Base-by-base conservation (phyloP, 2,329 filamentous ascomycete genomes). In the Penicillium sp. region DNA sequence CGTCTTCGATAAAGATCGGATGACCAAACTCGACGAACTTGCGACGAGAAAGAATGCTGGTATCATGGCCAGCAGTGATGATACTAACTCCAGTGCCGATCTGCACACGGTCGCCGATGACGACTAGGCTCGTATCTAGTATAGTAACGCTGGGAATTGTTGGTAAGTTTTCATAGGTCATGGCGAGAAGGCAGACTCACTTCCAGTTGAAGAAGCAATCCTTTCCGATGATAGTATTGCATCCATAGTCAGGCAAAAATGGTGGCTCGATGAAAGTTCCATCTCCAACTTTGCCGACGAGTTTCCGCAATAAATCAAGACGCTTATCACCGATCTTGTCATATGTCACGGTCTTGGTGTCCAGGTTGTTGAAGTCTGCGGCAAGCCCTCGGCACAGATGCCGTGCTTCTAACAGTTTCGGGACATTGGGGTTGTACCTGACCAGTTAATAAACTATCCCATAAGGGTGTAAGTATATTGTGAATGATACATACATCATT, bases 31-130 rank as follows among this genome's bases (percentile, higher is more conserved):
- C 81, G 33, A 83, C 71, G 36, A 78, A 75, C 8, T 80, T 78
- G 15, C 77, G 69, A 1, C 81, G 75, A 23, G 74, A 78, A 41
- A 77, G 71, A 5, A 84, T 75, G 43, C 79, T 79, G 0, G 75
- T 76, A 61, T 84, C 80, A 59, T 84, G 82, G 11, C 79, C 81
- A 0, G 81, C 82, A 0, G 78, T 78, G 56, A 81, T 81, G 36
- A 84, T 82, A 52, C 71, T 74, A 2, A 84, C 81, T 29, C 81
- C 79, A 0, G 82, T 80, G 0, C 82, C 82, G 43, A 83, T 73
- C 70, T 83, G 79, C 15, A 81, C 79, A 1, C 81, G 70, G 23
- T 83, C 76, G 1, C 82, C 82, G 23, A 84, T 82, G 0, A 77
- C 76, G 1, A 85, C 79, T 0, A 84, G 70, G 2, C 76, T 77